These are phyloP conservation scores for Pichia thaimueangensis DNA, from an alignment of 805 yeast genomes.

Conservation along the genomic window DNA sequence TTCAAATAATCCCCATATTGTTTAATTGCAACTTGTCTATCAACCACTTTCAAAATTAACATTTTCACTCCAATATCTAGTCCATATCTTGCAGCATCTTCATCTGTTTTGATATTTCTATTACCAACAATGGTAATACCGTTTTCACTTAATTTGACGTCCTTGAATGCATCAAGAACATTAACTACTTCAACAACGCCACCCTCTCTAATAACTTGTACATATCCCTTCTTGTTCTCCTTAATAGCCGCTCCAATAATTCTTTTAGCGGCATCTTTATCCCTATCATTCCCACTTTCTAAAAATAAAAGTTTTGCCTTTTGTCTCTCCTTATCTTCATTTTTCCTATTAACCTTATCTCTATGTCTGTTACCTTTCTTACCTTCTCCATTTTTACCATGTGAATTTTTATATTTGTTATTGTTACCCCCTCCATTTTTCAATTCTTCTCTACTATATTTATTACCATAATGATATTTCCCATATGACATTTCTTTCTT, in stretches of 20 bases:
- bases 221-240: conserved; percentile 16
- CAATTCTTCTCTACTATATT: neutral
- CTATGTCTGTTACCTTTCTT: neutral
- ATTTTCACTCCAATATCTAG: conserved; percentile 4
- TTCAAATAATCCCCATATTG: conserved; percentile 25
- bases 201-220: conserved; percentile 18
- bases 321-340: conserved; percentile 1
- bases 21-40: conserved; percentile 21
- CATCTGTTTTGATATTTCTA: conserved; percentile 6
- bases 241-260: conserved; percentile 16
- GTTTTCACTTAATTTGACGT: conserved; percentile 21
- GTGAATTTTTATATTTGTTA: neutral
- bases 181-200: conserved; percentile 14
- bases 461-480: neutral
- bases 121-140: conserved; percentile 23
- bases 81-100: conserved; percentile 7
- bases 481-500: neutral
- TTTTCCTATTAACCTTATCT: neutral
- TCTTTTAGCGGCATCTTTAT: conserved; percentile 23
- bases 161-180: conserved; percentile 12
- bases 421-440: neutral
- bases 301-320: conserved; percentile 4
- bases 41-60: conserved; percentile 23
- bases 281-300: conserved; percentile 24
- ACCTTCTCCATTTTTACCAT: conserved; percentile 26